A percentile compares a stretch with the other conserved stretches of the same genome.
Evolutionary conservation across 129 eudicot species (phyloP).

Genomic region (Helichrysum umbraculigerum): DNA sequence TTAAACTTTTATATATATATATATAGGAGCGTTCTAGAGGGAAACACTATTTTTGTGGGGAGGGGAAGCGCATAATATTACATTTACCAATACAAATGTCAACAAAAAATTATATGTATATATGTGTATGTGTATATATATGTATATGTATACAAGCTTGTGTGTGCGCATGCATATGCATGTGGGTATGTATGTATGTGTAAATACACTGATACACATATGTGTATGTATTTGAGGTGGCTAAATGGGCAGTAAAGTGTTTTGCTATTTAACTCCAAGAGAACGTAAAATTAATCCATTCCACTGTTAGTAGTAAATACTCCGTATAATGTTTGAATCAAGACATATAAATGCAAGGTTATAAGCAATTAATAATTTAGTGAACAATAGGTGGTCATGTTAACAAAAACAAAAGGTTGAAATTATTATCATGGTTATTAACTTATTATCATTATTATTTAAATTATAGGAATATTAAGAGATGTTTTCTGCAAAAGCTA

Average conservation of each 20-base stretch:
- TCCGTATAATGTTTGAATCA: slow-evolving; percentile 1
- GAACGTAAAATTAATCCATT: neutral
- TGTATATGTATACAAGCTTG: no score
- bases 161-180: neutral
- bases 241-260: neutral
- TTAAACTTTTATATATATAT: neutral
- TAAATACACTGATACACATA: neutral
- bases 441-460: no score
- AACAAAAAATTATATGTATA: no score
- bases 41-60: no score
- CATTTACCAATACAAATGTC: no score
- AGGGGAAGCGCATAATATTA: no score
- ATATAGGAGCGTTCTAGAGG: no score
- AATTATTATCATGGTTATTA: neutral
- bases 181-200: neutral
- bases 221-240: no score
- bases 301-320: neutral
- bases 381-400: neutral
- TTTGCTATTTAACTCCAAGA: neutral
- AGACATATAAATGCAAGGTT: neutral
- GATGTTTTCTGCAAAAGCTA: neutral
- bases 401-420: neutral
- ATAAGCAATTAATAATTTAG: neutral
- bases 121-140: no score
- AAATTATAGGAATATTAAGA: no score